phyloP scores from a whole-genome alignment of 768 basidiomycete genomes.

The Leccinum arenicola region DNA sequence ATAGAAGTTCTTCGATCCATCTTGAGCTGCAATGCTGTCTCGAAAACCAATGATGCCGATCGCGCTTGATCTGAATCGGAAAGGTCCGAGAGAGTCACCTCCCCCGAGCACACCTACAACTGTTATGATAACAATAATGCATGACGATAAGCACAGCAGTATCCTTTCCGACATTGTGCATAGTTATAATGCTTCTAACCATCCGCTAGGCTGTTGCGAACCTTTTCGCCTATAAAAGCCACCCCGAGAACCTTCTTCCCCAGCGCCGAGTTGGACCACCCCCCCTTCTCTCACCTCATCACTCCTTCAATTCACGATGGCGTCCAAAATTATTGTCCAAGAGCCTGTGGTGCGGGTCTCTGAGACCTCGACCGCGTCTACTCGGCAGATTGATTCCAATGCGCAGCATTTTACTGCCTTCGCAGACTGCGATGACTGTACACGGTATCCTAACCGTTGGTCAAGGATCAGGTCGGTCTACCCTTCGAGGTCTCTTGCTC shows the following conservation, averaged over 20 bases:
- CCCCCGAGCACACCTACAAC: no score
- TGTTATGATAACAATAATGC: not conserved
- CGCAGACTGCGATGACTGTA: slow-evolving; percentile 33
- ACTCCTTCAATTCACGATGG: slow-evolving; percentile 6
- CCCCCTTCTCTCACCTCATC: not conserved
- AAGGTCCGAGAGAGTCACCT: not conserved
- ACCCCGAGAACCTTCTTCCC: not conserved
- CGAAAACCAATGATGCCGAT: no score
- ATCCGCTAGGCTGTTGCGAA: not conserved
- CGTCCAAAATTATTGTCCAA: slow-evolving; percentile 21
- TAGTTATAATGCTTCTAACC: not conserved
- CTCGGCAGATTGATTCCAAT: slow-evolving; percentile 5
- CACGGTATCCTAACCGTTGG: slow-evolving; percentile 50
- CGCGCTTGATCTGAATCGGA: not conserved
- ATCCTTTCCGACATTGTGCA: not conserved
- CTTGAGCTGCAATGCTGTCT: no score
- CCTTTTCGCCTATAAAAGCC: slow-evolving; percentile 23
- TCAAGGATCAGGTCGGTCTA: slow-evolving; percentile 46
- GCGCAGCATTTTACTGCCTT: slow-evolving; percentile 12
- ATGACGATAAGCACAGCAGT: not conserved
- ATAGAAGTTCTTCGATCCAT: no score
- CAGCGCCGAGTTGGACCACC: not conserved
- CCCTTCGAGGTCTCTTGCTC: not conserved
- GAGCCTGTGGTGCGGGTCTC: slow-evolving; percentile 17
- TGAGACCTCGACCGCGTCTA: slow-evolving; percentile 18